These are phyloP conservation scores for Fusarium ambrosium DNA, from an alignment of 2,329 filamentous ascomycete genomes.

Conservation along the genomic window DNA sequence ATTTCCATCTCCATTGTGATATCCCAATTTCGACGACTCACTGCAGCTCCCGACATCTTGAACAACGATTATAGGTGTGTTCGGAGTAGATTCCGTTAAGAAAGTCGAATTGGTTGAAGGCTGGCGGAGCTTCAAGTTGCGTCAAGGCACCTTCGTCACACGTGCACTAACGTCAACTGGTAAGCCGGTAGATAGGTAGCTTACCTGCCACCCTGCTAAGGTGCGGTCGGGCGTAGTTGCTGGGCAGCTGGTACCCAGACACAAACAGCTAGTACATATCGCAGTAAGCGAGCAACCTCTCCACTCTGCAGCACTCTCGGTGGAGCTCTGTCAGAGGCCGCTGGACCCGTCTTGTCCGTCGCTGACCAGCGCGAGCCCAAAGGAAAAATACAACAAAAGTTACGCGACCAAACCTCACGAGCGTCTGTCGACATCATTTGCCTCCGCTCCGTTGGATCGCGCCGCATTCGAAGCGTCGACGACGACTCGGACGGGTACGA, in stretches of 20 bases:
- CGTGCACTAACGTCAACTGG: conserved; percentile 9
- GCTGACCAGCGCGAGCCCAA: conserved; percentile 21
- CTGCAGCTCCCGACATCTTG: conserved; percentile 53
- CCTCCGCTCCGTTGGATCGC: not conserved
- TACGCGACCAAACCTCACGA: conserved; percentile 34
- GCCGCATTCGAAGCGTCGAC: not conserved
- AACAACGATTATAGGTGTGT: conserved; percentile 15
- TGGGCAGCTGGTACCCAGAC: conserved; percentile 27
- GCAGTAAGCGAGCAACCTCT: not conserved
- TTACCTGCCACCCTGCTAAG: not conserved
- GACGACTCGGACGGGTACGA: not conserved
- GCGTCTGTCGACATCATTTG: not conserved
- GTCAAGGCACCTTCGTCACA: conserved; percentile 38
- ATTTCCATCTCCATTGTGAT: not conserved
- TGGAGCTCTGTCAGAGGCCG: conserved; percentile 10
- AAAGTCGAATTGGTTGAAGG: conserved; percentile 9
- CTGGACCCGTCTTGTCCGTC: conserved; percentile 9
- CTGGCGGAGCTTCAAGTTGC: conserved; percentile 28
- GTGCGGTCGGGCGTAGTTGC: conserved; percentile 14
- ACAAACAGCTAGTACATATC: conserved; percentile 23
- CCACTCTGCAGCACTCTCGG: conserved; percentile 7
- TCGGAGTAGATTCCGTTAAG: not conserved
- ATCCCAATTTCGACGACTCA: conserved; percentile 26
- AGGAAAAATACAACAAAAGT: conserved; percentile 40
- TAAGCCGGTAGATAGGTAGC: conserved; percentile 8